Conservation (phyloP, 305 asterid species). For the Solanum hybrid region DNA sequence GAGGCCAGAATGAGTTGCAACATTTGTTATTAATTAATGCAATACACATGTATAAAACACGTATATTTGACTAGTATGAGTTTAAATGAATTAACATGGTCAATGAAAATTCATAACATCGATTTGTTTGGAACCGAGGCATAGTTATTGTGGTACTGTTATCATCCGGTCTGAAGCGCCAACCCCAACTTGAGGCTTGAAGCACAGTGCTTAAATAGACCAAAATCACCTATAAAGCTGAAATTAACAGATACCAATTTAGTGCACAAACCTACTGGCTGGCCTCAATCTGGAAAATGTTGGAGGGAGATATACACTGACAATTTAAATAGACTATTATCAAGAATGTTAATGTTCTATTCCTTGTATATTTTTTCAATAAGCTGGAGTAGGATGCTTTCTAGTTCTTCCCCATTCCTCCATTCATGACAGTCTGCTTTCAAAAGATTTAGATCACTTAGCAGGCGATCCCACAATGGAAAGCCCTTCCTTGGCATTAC, state of each 20-base stretch:
- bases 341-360: background rate
- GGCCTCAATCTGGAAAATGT: background rate
- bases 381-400: slow-evolving; percentile 34
- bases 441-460: slow-evolving; percentile 28
- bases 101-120: background rate
- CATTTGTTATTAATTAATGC: background rate
- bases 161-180: background rate
- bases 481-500: slow-evolving; percentile 62
- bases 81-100: background rate
- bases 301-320: background rate
- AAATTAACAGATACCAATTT: too few relatives aligned
- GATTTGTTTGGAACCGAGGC: background rate
- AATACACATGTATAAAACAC: background rate
- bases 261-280: background rate
- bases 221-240: background rate
- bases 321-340: background rate
- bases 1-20: background rate
- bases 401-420: slow-evolving; percentile 59
- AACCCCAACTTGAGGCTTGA: background rate
- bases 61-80: background rate
- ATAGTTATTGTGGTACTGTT: background rate
- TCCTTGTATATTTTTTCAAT: slow-evolving; percentile 20
- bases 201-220: background rate
- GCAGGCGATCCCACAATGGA: slow-evolving; percentile 37
- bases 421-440: slow-evolving; percentile 59